Evolutionary conservation across 306 rosid species (phyloP).

Genomic region (Quercus mongolica): DNA sequence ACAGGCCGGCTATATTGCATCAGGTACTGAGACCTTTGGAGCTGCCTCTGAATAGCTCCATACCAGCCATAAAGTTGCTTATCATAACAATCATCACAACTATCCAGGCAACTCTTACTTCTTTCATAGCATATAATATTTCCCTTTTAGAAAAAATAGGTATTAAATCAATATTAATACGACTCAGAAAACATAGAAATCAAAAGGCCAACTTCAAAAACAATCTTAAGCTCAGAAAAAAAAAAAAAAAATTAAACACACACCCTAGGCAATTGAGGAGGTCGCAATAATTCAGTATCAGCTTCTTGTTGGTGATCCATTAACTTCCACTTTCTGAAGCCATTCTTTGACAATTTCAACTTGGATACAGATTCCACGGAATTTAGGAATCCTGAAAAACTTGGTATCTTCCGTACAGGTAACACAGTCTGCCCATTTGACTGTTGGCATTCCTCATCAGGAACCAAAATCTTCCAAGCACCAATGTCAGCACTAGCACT

Average conservation of each 20-base stretch:
- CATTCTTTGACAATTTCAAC: constrained; percentile 76
- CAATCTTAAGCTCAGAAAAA: not conserved
- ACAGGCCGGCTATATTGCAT: constrained; percentile 78
- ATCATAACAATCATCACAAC: constrained; percentile 64
- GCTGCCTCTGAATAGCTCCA: constrained; percentile 77
- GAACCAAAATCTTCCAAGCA: constrained; percentile 75
- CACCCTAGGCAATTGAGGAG: constrained; percentile 63
- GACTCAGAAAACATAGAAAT: not conserved
- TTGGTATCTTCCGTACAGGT: constrained; percentile 74
- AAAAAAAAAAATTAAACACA: constrained; percentile 27
- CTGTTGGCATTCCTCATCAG: constrained; percentile 37
- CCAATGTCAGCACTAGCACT: constrained; percentile 84
- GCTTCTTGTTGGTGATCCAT: constrained; percentile 44
- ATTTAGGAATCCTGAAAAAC: constrained; percentile 77
- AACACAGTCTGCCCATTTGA: constrained; percentile 34
- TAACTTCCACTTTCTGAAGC: constrained; percentile 71
- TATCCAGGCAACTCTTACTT: constrained; percentile 63
- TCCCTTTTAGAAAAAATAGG: constrained; percentile 38
- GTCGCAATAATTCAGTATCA: constrained; percentile 35
- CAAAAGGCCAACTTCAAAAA: not conserved
- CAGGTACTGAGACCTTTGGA: constrained; percentile 89
- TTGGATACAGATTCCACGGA: constrained; percentile 63
- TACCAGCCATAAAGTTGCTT: constrained; percentile 89
- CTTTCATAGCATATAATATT: constrained; percentile 43
- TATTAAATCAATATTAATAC: constrained; percentile 7